Evolutionary conservation across 202 grass and related monocot genomes (phyloP).

Genomic region (Panicum virgatum): DNA sequence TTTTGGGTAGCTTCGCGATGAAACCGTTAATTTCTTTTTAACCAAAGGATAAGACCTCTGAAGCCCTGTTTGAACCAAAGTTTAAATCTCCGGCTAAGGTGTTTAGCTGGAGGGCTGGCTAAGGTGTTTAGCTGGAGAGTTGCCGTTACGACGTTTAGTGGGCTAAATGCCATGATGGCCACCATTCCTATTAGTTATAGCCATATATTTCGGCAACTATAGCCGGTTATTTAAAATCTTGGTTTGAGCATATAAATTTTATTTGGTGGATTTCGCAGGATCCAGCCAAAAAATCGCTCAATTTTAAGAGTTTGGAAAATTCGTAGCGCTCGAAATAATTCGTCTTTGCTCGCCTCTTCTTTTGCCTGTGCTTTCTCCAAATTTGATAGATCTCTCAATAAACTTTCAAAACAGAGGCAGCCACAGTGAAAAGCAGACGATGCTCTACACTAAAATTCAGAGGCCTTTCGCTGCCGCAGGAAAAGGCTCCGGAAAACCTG

Average conservation of each 20-base stretch:
- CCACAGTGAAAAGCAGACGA: not conserved
- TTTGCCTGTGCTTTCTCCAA: no score
- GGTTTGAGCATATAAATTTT: not conserved
- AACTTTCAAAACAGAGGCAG: not conserved
- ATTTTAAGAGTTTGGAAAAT: not conserved
- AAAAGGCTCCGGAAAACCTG: slow-evolving; percentile 37
- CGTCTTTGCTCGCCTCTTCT: no score
- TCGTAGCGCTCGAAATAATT: not conserved
- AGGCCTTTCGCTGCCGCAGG: no score
- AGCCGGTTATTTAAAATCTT: no score
- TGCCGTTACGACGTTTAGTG: no score
- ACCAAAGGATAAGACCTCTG: not conserved
- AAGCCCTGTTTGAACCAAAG: not conserved
- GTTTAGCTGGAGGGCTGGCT: no score
- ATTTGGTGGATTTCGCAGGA: not conserved
- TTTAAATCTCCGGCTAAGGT: no score
- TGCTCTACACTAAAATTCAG: not conserved
- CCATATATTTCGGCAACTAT: no score
- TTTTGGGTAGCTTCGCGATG: not conserved
- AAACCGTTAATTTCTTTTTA: not conserved
- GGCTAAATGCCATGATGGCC: no score
- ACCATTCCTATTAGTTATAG: no score
- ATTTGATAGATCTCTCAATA: not conserved
- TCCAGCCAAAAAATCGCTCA: not conserved
- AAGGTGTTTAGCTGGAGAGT: no score